Evolutionary conservation across 805 yeast genomes (phyloP).

Genomic region (Brettanomyces naardenensis): DNA sequence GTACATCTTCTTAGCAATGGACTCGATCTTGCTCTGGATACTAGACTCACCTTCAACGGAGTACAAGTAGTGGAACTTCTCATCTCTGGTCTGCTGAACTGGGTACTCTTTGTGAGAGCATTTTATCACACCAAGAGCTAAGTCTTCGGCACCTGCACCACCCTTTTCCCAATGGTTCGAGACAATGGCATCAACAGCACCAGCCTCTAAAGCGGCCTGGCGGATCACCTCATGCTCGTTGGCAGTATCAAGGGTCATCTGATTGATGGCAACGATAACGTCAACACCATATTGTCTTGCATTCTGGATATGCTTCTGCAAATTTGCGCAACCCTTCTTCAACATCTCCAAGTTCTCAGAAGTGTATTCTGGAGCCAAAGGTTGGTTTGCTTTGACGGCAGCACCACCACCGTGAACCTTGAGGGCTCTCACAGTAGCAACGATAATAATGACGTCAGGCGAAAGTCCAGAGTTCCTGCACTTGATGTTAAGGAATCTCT

Average conservation of each 20-base stretch:
- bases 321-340: slow-evolving; percentile 73
- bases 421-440: slow-evolving; percentile 94
- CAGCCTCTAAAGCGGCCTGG: slow-evolving; percentile 78
- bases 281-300: slow-evolving; percentile 82
- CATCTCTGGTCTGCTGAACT: slow-evolving; percentile 26
- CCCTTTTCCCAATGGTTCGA: slow-evolving; percentile 96
- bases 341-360: slow-evolving; percentile 76
- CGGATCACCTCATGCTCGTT: slow-evolving; percentile 76
- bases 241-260: slow-evolving; percentile 72
- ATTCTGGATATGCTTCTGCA: slow-evolving; percentile 84
- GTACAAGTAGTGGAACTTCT: slow-evolving; percentile 58
- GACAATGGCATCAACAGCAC: slow-evolving; percentile 85
- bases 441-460: slow-evolving; percentile 89
- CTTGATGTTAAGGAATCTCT: slow-evolving; percentile 91
- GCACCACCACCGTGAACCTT: slow-evolving; percentile 97
- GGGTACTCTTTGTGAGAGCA: slow-evolving; percentile 46
- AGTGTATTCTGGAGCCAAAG: slow-evolving; percentile 74
- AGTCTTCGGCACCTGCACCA: slow-evolving; percentile 79
- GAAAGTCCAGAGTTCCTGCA: slow-evolving; percentile 83
- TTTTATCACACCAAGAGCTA: slow-evolving; percentile 76
- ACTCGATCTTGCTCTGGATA: slow-evolving; percentile 71
- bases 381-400: slow-evolving; percentile 88
- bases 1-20: slow-evolving; percentile 84
- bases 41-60: slow-evolving; percentile 46
- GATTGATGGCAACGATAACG: slow-evolving; percentile 91